Percentiles rank a stretch among this genome's conserved stretches.
phyloP scores from a whole-genome alignment of 2,329 filamentous ascomycete species.

The Chalara sp. region DNA sequence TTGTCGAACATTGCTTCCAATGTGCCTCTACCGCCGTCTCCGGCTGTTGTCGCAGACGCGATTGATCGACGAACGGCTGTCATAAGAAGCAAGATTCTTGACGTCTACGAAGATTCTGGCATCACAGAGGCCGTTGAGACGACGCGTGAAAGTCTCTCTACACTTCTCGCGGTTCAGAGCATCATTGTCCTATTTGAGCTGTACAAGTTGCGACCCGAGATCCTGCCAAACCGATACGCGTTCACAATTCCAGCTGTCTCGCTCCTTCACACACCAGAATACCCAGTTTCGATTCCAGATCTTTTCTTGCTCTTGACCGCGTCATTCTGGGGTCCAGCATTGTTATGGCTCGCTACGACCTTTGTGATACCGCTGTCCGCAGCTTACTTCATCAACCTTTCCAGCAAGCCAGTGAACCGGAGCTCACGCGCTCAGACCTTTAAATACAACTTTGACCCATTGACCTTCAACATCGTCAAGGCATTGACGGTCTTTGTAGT shows the following conservation, averaged over 20 bases:
- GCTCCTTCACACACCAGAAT: conserved; percentile 47
- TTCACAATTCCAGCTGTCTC: conserved; percentile 63
- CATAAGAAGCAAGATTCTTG: conserved; percentile 58
- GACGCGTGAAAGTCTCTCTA: conserved; percentile 64
- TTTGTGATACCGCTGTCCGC: conserved; percentile 61
- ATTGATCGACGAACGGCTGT: conserved; percentile 66
- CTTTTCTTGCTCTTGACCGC: conserved; percentile 70
- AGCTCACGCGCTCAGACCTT: conserved; percentile 33
- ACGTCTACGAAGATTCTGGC: conserved; percentile 58
- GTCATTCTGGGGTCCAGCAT: conserved; percentile 77
- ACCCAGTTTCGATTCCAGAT: conserved; percentile 67
- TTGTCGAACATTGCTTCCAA: conserved; percentile 34
- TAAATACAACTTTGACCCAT: conserved; percentile 67
- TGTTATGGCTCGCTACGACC: conserved; percentile 70
- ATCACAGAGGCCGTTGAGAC: conserved; percentile 59
- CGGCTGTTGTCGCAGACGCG: conserved; percentile 67
- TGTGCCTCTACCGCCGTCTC: conserved; percentile 73
- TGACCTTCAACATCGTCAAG: conserved; percentile 87
- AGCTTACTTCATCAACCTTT: conserved; percentile 90
- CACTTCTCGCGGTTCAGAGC: conserved; percentile 64
- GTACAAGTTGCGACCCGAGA: conserved; percentile 58
- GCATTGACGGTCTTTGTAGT: conserved; percentile 75
- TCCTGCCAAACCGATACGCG: conserved; percentile 66
- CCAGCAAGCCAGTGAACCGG: conserved; percentile 38
- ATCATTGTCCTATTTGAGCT: conserved; percentile 64